Evolutionary conservation across 805 yeast species (phyloP).

Genomic region (Saccharomycopsis capsularis): DNA sequence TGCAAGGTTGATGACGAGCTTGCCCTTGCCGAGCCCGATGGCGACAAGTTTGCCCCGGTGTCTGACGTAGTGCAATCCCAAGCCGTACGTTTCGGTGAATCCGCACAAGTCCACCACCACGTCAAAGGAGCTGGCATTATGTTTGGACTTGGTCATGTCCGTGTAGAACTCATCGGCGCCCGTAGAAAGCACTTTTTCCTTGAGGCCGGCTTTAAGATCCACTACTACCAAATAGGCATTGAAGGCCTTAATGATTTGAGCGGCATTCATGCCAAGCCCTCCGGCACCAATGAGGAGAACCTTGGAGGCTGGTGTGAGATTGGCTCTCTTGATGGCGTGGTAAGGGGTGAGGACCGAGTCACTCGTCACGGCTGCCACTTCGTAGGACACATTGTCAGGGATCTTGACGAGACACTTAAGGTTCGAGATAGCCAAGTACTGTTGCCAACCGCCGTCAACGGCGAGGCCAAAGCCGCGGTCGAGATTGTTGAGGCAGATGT

Average conservation of each 20-base stretch:
- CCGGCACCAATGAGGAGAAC: conserved; percentile 31
- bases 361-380: conserved; percentile 30
- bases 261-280: conserved; percentile 30
- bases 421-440: conserved; percentile 22
- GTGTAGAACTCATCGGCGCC: conserved; percentile 38
- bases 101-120: conserved; percentile 27
- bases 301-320: conserved; percentile 23
- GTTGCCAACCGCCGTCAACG: conserved; percentile 30
- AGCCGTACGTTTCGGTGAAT: conserved; percentile 23
- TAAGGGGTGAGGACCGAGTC: conserved; percentile 32
- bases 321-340: conserved; percentile 29
- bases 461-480: conserved; percentile 25
- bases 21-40: conserved; percentile 37
- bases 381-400: conserved; percentile 27
- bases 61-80: conserved; percentile 30
- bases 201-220: conserved; percentile 28
- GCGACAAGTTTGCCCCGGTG: conserved; percentile 35
- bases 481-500: conserved; percentile 32
- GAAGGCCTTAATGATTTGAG: conserved; percentile 27
- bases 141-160: conserved; percentile 27
- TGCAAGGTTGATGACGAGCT: conserved; percentile 30
- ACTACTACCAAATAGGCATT: conserved; percentile 22
- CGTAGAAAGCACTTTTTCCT: conserved; percentile 27
- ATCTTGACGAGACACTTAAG: conserved; percentile 21
- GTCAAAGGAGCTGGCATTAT: conserved; percentile 34